phyloP scores from a whole-genome alignment of 257 asterid genomes.

The Solanum medicagineum region DNA sequence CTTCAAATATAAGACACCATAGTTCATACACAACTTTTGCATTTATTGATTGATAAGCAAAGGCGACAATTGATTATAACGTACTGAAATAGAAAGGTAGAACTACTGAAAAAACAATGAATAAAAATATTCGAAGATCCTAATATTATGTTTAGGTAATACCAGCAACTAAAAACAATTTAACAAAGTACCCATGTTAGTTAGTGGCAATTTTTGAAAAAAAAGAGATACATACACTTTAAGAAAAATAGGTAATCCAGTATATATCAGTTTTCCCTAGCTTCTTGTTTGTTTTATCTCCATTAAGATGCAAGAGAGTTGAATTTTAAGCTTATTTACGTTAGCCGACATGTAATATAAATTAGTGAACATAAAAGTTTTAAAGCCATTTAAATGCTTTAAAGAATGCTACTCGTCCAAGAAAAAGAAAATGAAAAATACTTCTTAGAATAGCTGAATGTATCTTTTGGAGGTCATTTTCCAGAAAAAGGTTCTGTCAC shows the following conservation, averaged over 20 bases:
- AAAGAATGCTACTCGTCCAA: background rate
- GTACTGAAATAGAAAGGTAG: background rate
- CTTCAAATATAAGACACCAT: no score
- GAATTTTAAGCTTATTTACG: background rate
- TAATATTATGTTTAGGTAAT: background rate
- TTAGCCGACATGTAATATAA: background rate
- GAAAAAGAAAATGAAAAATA: no score
- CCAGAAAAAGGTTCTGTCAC: no score
- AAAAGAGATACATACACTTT: no score
- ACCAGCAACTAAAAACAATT: background rate
- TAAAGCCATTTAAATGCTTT: background rate
- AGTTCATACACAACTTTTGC: background rate
- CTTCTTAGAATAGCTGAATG: no score
- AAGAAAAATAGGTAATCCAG: no score
- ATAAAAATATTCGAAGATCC: background rate
- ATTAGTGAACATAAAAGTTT: background rate
- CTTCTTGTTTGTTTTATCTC: no score
- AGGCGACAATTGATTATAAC: background rate
- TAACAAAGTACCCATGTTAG: background rate
- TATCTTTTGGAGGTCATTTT: background rate
- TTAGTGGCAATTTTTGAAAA: background rate
- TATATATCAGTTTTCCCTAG: no score
- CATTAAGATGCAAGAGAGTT: background rate
- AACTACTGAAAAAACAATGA: background rate
- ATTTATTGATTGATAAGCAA: background rate